Evolutionary conservation across 495 filamentous ascomycete genomes (phyloP).

Genomic region (Xylaria nigripes): DNA sequence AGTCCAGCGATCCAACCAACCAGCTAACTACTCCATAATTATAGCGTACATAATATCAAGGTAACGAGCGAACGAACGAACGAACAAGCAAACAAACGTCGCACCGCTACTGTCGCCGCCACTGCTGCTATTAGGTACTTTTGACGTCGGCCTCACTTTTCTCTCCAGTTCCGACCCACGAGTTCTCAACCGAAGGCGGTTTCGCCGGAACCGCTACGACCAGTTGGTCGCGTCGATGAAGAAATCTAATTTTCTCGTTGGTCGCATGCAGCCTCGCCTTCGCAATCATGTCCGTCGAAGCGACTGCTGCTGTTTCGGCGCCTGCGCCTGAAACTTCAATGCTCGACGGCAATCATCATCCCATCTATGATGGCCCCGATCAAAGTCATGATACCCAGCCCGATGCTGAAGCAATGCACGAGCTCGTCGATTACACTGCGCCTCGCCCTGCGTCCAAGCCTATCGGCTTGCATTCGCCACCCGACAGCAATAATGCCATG

Average conservation of each 20-base stretch:
- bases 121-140: background rate
- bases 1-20: conserved; percentile 4
- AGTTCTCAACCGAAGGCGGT: background rate
- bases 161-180: background rate
- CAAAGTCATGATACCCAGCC: conserved; percentile 2
- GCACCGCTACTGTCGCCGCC: conserved; percentile 3
- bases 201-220: conserved; percentile 6
- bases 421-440: background rate
- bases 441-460: conserved; percentile 22
- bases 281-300: conserved; percentile 24
- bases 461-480: conserved; percentile 41
- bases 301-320: conserved; percentile 24
- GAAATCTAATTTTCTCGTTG: conserved; percentile 9
- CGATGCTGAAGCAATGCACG: background rate
- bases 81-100: conserved; percentile 2
- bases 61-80: background rate
- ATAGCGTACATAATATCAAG: background rate
- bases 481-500: conserved; percentile 44
- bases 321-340: conserved; percentile 19
- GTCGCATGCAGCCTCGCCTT: conserved; percentile 26
- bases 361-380: conserved; percentile 3
- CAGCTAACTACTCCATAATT: background rate
- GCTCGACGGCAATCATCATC: conserved; percentile 2
- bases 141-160: background rate
- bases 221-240: conserved; percentile 7